Conservation (phyloP, 2,329 filamentous ascomycete species). For the Fonsecaea pugnacius region DNA sequence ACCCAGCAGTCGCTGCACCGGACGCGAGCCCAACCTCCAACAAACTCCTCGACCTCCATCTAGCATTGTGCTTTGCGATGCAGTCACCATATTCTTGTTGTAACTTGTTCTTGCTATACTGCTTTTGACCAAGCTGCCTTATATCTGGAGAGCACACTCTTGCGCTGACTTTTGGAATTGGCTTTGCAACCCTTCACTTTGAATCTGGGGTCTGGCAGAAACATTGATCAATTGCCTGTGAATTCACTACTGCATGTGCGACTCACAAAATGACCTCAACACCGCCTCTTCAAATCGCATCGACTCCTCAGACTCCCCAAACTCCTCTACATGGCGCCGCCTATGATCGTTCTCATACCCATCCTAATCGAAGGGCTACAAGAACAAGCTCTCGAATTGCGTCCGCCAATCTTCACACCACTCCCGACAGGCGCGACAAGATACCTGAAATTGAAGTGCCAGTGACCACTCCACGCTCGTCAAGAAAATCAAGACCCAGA, state of each 20-base stretch:
- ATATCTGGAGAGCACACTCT: neutral
- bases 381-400: constrained; percentile 27
- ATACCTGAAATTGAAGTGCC: constrained; percentile 3
- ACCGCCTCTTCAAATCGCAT: constrained; percentile 45
- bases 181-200: neutral
- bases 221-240: constrained; percentile 1
- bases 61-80: constrained; percentile 1
- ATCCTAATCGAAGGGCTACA: constrained; percentile 21
- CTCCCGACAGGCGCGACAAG: constrained; percentile 25
- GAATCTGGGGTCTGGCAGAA: constrained; percentile 6
- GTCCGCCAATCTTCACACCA: constrained; percentile 20
- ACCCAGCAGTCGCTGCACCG: constrained; percentile 6
- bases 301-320: constrained; percentile 44
- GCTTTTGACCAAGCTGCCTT: neutral
- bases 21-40: constrained; percentile 12
- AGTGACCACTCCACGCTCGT: constrained; percentile 29
- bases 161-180: constrained; percentile 1
- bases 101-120: constrained; percentile 2
- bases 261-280: constrained; percentile 49
- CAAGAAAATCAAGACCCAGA: constrained; percentile 18
- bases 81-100: neutral
- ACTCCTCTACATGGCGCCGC: constrained; percentile 53
- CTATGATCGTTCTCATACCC: constrained; percentile 42
- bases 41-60: constrained; percentile 7
- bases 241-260: constrained; percentile 18